Percentiles rank a stretch among this genome's conserved stretches.
Conservation (phyloP, 257 asterid genomes). For the Dorcoceras hygrometricum region DNA sequence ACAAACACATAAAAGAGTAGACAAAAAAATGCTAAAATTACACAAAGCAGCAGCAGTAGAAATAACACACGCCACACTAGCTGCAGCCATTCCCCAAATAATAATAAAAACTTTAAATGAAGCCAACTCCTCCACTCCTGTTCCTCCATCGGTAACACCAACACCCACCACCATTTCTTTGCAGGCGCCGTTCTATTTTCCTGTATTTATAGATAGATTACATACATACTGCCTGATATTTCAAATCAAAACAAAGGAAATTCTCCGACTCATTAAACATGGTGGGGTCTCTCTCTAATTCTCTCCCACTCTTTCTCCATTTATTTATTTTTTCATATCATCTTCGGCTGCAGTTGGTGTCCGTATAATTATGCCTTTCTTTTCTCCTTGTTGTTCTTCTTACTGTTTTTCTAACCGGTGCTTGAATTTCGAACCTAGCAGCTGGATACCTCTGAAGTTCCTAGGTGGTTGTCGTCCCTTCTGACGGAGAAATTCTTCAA, state of each 20-base stretch:
- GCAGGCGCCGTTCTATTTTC: constrained; percentile 71
- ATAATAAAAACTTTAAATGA: constrained; percentile 25
- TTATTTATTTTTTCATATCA: background rate
- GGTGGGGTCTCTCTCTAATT: constrained; percentile 39
- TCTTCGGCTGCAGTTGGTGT: background rate
- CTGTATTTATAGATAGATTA: background rate
- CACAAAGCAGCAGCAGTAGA: background rate
- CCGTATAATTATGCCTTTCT: too few relatives aligned
- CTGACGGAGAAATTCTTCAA: constrained; percentile 66
- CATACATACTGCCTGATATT: background rate
- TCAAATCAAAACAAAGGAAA: background rate
- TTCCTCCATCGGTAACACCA: constrained; percentile 56
- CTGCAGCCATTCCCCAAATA: background rate
- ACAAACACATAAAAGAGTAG: too few relatives aligned
- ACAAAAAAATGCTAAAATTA: background rate
- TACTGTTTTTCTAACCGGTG: background rate
- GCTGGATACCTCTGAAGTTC: constrained; percentile 46
- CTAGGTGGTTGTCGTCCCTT: constrained; percentile 56
- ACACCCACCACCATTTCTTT: constrained; percentile 33
- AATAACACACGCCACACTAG: background rate
- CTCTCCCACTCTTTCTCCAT: background rate
- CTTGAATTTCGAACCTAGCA: constrained; percentile 21
- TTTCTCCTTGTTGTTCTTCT: background rate
- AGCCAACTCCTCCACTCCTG: constrained; percentile 30
- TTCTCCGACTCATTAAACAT: constrained; percentile 22